Conservation (phyloP, 495 filamentous ascomycete species). For the Neurospora intermedia region DNA sequence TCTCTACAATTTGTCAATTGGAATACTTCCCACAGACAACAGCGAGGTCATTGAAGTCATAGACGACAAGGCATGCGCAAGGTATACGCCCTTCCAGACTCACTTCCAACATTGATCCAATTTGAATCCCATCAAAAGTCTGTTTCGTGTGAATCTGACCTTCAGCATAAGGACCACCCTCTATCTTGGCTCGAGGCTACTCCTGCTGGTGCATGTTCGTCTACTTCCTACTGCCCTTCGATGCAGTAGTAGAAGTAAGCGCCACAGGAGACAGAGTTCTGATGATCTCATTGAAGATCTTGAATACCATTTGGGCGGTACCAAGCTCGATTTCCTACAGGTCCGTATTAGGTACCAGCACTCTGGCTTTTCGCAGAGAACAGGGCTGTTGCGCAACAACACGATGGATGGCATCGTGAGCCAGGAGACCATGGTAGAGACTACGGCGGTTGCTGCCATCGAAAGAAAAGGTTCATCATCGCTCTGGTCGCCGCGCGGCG, state of each 20-base stretch:
- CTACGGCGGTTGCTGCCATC: constrained; percentile 31
- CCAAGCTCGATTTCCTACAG: constrained; percentile 30
- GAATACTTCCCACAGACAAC: constrained; percentile 21
- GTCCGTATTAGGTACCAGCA: constrained; percentile 37
- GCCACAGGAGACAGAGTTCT: constrained; percentile 24
- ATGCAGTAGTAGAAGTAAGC: background rate
- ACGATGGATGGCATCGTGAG: constrained; percentile 9
- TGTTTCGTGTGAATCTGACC: background rate
- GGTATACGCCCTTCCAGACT: constrained; percentile 6
- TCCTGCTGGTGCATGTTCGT: constrained; percentile 29
- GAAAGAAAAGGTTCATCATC: constrained; percentile 27
- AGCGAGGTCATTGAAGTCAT: constrained; percentile 28
- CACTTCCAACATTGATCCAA: background rate
- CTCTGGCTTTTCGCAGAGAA: constrained; percentile 32
- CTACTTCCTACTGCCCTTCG: constrained; percentile 8
- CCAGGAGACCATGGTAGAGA: constrained; percentile 31
- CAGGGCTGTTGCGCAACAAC: background rate
- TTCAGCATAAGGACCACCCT: constrained; percentile 16
- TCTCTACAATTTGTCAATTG: constrained; percentile 30
- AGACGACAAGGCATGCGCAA: constrained; percentile 16
- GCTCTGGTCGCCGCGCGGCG: constrained; percentile 28
- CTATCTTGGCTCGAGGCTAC: constrained; percentile 24
- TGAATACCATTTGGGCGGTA: constrained; percentile 35
- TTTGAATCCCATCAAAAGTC: background rate
- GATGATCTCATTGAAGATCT: constrained; percentile 41